Conservation (phyloP, 2,329 filamentous ascomycete genomes). For the Cladophialophora exuberans region DNA sequence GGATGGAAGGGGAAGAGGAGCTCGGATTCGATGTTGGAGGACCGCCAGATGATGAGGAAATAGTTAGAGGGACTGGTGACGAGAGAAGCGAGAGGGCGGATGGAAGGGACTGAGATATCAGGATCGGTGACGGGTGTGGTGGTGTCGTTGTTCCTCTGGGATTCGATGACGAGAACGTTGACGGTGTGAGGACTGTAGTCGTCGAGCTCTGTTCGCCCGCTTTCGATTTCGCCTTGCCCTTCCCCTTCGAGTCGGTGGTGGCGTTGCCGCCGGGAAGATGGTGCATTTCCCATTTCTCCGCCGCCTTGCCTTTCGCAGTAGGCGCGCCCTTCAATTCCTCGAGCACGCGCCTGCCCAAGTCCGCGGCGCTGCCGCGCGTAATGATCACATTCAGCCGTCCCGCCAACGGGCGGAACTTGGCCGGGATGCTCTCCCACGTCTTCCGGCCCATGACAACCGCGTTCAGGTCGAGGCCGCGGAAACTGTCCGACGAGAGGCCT, state of each 20-base stretch:
- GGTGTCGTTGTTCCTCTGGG: too few species aligned
- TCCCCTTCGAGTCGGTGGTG: neutral
- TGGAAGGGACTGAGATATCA: constrained; percentile 22
- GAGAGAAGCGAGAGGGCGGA: constrained; percentile 22
- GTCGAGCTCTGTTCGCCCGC: neutral
- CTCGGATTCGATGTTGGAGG: constrained; percentile 27
- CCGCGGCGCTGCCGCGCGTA: constrained; percentile 49
- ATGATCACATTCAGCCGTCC: constrained; percentile 83
- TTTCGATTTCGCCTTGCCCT: neutral
- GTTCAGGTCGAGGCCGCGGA: constrained; percentile 53
- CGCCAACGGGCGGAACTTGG: constrained; percentile 75
- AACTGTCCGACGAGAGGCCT: constrained; percentile 30
- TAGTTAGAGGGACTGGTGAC: constrained; percentile 11
- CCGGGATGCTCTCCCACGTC: constrained; percentile 90
- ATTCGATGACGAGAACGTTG: neutral
- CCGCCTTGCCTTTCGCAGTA: constrained; percentile 32
- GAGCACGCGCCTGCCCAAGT: constrained; percentile 39
- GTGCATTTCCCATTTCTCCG: constrained; percentile 10
- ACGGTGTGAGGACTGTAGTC: constrained; percentile 19
- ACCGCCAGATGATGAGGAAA: constrained; percentile 19
- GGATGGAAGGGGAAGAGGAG: neutral
- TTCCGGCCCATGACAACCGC: constrained; percentile 97
- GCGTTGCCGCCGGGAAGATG: neutral
- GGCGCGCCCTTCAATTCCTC: constrained; percentile 38
- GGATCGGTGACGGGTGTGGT: constrained; percentile 14